A percentile compares a stretch with the other conserved stretches of the same genome.
Conservation (phyloP, 768 basidiomycete genomes). For the Collybia sp. region DNA sequence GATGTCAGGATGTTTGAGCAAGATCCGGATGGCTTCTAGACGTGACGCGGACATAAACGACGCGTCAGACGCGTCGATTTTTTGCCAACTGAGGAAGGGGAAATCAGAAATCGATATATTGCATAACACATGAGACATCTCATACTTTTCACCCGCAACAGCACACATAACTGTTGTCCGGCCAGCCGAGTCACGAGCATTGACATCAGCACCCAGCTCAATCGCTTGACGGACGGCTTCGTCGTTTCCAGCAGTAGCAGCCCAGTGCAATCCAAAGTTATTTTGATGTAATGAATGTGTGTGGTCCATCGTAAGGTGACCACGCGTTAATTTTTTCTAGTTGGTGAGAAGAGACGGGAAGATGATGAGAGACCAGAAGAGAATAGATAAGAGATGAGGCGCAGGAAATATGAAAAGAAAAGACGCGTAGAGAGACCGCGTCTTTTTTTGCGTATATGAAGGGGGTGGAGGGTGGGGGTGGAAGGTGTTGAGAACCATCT, state of each 20-base stretch:
- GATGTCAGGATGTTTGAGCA: constrained; percentile 51
- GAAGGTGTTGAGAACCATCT: no score
- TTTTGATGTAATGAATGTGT: constrained; percentile 25
- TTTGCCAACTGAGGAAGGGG: constrained; percentile 50
- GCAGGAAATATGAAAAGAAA: background rate
- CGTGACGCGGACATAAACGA: constrained; percentile 57
- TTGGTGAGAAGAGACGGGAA: constrained; percentile 3
- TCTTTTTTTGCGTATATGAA: constrained; percentile 6
- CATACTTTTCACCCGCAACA: constrained; percentile 71
- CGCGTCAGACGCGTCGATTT: constrained; percentile 67
- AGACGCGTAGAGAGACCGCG: background rate
- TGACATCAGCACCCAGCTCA: constrained; percentile 60
- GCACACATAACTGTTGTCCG: constrained; percentile 64
- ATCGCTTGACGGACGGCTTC: constrained; percentile 50
- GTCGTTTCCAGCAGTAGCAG: constrained; percentile 53
- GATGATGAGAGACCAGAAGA: constrained; percentile 1
- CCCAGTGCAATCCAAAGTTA: constrained; percentile 43
- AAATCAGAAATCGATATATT: constrained; percentile 2
- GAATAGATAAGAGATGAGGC: background rate
- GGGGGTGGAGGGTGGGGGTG: constrained; percentile 1
- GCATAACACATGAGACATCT: constrained; percentile 17
- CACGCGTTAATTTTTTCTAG: background rate
- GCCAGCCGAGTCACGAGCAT: constrained; percentile 56
- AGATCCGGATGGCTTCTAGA: constrained; percentile 49
- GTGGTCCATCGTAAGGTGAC: constrained; percentile 15